Percentiles rank a stretch among this genome's conserved stretches.
Evolutionary conservation across 164 flowering plant species (phyloP).

Genomic region (Aristolochia californica): DNA sequence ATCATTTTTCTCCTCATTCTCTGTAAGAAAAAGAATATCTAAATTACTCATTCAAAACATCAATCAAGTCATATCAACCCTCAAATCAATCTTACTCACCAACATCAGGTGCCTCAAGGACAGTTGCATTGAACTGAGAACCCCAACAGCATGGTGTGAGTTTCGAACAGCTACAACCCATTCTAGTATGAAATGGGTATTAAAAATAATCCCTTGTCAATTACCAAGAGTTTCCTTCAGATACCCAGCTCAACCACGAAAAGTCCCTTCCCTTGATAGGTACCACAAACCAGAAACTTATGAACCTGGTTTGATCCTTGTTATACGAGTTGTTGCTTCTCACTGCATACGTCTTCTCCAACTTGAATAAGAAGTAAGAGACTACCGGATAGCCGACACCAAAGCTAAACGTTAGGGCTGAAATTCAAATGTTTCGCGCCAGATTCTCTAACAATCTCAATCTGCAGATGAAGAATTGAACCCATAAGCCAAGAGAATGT

Average conservation of each 20-base stretch:
- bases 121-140: slow-evolving; percentile 28
- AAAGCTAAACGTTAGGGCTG: too few relatives aligned
- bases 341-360: too few relatives aligned
- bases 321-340: too few relatives aligned
- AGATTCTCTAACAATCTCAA: too few relatives aligned
- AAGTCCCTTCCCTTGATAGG: neutral
- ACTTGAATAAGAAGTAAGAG: too few relatives aligned
- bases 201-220: too few relatives aligned
- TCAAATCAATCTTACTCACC: slow-evolving; percentile 26
- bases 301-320: too few relatives aligned
- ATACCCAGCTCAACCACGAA: neutral
- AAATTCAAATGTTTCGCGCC: too few relatives aligned
- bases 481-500: too few relatives aligned
- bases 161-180: slow-evolving; percentile 64
- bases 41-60: neutral
- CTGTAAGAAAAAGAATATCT: slow-evolving; percentile 22
- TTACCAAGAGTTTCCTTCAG: neutral
- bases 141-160: slow-evolving; percentile 35
- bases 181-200: slow-evolving; percentile 9
- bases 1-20: slow-evolving; percentile 41
- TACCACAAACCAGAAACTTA: too few relatives aligned
- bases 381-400: too few relatives aligned
- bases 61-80: neutral
- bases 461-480: too few relatives aligned
- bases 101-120: slow-evolving; percentile 28